Percentiles rank a stretch among this genome's conserved stretches.
phyloP scores from a whole-genome alignment of 2,329 filamentous ascomycete species.

The Apiospora saccharicola region DNA sequence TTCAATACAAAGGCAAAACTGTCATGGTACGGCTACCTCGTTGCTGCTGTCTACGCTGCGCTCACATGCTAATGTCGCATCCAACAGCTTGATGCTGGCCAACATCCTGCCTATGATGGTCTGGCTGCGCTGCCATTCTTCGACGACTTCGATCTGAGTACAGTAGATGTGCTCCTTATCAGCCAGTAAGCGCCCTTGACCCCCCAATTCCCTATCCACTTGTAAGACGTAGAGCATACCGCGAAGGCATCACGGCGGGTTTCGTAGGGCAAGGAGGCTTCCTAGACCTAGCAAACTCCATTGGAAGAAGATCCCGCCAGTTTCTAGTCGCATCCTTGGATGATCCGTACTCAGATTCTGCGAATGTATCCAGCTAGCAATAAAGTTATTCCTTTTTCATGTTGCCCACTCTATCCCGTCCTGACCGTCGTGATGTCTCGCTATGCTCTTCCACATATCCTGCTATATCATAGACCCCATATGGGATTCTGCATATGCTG shows the following conservation, averaged over 20 bases:
- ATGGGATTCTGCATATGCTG: slow-evolving; percentile 24
- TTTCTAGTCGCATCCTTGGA: slow-evolving; percentile 16
- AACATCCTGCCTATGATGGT: slow-evolving; percentile 95
- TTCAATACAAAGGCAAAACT: slow-evolving; percentile 99
- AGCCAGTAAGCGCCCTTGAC: slow-evolving; percentile 84
- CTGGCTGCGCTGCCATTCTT: slow-evolving; percentile 95
- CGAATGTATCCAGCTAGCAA: slow-evolving; percentile 50
- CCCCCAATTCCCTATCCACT: slow-evolving; percentile 29
- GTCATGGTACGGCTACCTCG: slow-evolving; percentile 78
- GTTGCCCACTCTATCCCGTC: slow-evolving; percentile 35
- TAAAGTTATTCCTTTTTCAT: slow-evolving; percentile 46
- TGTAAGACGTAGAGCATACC: slow-evolving; percentile 27
- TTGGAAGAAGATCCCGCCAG: slow-evolving; percentile 20
- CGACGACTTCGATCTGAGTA: slow-evolving; percentile 97
- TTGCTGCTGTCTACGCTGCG: slow-evolving; percentile 22
- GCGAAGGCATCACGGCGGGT: slow-evolving; percentile 34
- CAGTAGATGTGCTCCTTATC: slow-evolving; percentile 94
- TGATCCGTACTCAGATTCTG: slow-evolving; percentile 27
- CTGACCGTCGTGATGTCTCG: slow-evolving; percentile 37
- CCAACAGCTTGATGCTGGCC: slow-evolving; percentile 87
- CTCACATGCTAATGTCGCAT: slow-evolving; percentile 30
- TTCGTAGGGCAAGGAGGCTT: slow-evolving; percentile 37
- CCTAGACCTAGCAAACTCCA: slow-evolving; percentile 18
- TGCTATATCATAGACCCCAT: slow-evolving; percentile 30
- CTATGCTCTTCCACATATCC: slow-evolving; percentile 16